Base-by-base conservation (phyloP, 257 asterid genomes). In the Haberlea rhodopensis region DNA sequence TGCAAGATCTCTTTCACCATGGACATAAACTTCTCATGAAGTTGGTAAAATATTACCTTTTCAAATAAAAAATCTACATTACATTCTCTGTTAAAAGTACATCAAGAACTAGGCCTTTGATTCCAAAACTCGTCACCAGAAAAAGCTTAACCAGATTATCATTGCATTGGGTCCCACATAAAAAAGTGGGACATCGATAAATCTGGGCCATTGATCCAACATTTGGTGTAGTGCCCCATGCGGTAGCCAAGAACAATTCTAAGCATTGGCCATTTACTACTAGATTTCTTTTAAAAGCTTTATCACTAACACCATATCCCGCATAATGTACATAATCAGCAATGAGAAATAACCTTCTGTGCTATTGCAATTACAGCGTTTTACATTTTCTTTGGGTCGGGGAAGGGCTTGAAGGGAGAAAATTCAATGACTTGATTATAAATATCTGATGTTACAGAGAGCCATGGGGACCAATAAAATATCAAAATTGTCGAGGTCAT, bases 401-500 rank as follows among this genome's bases (percentile, higher is more conserved):
- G 34, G n/a, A 32, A 22, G 65, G 63, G 57, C 26, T 3, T 6
- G 11, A 13, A 3, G 24, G 5, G 5, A 5, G 46, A 52, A 55
- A 53, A 77, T 56, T 37, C 26, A 60, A 65, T 45, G 48, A 46
- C 19, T 58, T 53, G 37, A 64, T 46, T 59, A 2, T 23, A 27
- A 62, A 64, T 19, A 66, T 51, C 11, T 61, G 61, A 60, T 69
- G 73, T 65, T 60, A 69, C 65, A 63, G 67, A 69, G 54, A 69
- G 53, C 16, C 23, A 43, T 5, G 23, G 46, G 40, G 28, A 59
- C 66, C 66, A 64, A 75, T 53, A 31, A 61, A 68, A 56, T 54
- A 60, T 60, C 84, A 81, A 83, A 84, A 79, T 66, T 77, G 74
- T 70, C 61, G 71, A 78, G 82, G 67, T 58, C 59, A 63, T 57